Percentiles rank a stretch among this genome's conserved stretches.
Evolutionary conservation across 805 yeast genomes (phyloP).

Genomic region (Torulaspora microellipsoides): DNA sequence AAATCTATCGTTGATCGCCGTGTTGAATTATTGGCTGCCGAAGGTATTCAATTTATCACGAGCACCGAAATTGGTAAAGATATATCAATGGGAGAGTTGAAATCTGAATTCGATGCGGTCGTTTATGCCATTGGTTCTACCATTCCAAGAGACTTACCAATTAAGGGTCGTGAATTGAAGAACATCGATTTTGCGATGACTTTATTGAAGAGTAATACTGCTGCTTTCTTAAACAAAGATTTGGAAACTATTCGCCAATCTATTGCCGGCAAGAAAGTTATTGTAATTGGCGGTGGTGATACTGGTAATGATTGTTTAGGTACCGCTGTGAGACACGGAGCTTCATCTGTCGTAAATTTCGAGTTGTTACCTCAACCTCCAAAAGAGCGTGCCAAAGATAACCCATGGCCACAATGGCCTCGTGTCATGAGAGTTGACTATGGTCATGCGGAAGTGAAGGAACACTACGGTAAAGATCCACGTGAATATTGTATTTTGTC

Average conservation of each 20-base stretch:
- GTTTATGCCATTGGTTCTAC: constrained; percentile 92
- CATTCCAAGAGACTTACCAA: constrained; percentile 89
- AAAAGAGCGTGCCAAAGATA: constrained; percentile 77
- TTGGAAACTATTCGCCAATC: constrained; percentile 69
- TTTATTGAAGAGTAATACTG: constrained; percentile 79
- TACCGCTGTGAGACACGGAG: constrained; percentile 95
- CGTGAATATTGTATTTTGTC: constrained; percentile 94
- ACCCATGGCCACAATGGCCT: constrained; percentile 99
- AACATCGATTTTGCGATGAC: constrained; percentile 96
- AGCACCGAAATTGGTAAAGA: constrained; percentile 83
- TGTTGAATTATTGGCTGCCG: constrained; percentile 82
- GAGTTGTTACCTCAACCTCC: constrained; percentile 95
- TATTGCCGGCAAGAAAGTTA: constrained; percentile 80
- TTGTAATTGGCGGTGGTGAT: constrained; percentile 99
- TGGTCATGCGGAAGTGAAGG: constrained; percentile 92
- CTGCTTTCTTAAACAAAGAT: constrained; percentile 78
- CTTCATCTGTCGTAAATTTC: constrained; percentile 87
- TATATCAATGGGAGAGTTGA: constrained; percentile 64
- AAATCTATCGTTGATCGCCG: constrained; percentile 90
- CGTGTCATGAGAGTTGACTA: constrained; percentile 95
- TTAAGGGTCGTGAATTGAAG: constrained; percentile 87
- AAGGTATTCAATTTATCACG: constrained; percentile 78
- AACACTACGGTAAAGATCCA: constrained; percentile 95
- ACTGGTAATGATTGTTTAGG: constrained; percentile 99
- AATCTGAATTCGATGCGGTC: constrained; percentile 70